Conservation (phyloP, 169 alveolate species). For the Eimeria sp. region DNA sequence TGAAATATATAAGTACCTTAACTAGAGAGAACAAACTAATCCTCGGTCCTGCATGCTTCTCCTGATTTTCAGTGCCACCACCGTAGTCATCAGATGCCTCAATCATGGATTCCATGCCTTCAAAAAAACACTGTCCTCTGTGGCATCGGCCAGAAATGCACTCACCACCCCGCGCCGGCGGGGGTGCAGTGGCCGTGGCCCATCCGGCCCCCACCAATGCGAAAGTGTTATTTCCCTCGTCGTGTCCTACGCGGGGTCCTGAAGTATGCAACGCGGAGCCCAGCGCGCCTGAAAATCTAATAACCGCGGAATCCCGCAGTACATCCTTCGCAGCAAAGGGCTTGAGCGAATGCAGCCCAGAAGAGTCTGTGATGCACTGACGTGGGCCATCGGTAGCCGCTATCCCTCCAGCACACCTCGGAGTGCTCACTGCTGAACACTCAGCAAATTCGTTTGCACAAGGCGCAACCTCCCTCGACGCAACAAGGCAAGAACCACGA, state of each 20-base stretch:
- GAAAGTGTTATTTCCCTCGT: constrained; percentile 1
- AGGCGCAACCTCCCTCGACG: neutral
- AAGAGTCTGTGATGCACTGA: neutral
- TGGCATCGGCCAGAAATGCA: constrained; percentile 26
- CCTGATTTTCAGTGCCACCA: neutral
- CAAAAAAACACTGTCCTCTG: constrained; percentile 46
- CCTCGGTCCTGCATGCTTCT: constrained; percentile 17
- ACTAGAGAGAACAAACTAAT: constrained; percentile 29
- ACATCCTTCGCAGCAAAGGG: constrained; percentile 32
- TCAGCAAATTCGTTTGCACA: neutral
- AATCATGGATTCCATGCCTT: neutral
- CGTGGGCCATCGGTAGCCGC: neutral
- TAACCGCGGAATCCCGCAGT: constrained; percentile 51
- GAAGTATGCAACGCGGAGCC: constrained; percentile 3
- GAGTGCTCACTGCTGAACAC: neutral
- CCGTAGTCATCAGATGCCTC: neutral
- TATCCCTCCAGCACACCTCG: neutral
- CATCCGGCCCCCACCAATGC: constrained; percentile 12
- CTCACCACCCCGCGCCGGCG: neutral
- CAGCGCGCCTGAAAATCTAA: neutral
- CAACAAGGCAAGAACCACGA: neutral
- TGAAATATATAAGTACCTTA: neutral
- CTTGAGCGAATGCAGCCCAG: neutral
- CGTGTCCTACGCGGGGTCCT: constrained; percentile 15
- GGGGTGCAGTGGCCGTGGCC: neutral